A percentile compares a stretch with the other conserved stretches of the same genome.
Evolutionary conservation across 1,139 yeast species (phyloP).

Genomic region (Taphrina flavorubra): DNA sequence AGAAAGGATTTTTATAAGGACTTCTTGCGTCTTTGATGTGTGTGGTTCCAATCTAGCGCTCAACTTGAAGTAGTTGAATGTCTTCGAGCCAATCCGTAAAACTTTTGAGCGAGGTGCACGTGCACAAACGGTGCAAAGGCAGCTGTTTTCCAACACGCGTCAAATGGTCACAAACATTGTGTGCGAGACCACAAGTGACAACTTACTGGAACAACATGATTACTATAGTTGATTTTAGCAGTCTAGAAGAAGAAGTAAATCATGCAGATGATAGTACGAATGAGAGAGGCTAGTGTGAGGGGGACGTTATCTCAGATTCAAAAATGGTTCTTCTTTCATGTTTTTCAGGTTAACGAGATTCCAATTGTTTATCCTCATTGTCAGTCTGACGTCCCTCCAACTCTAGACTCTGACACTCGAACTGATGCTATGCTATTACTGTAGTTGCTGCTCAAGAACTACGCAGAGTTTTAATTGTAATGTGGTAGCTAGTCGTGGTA

Average conservation of each 20-base stretch:
- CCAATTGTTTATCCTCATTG: slow-evolving; percentile 38
- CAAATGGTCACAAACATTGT: slow-evolving; percentile 1
- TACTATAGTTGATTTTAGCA: too few species aligned
- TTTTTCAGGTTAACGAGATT: slow-evolving; percentile 41
- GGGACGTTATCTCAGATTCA: slow-evolving; percentile 20
- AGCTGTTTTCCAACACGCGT: background rate
- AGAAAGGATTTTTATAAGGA: slow-evolving; percentile 41
- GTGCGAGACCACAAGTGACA: background rate
- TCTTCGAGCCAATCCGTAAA: background rate
- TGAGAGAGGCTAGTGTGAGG: background rate
- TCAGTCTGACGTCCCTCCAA: background rate
- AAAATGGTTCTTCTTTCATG: slow-evolving; percentile 35
- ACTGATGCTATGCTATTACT: too few species aligned
- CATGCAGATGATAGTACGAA: background rate
- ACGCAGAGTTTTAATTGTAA: too few species aligned
- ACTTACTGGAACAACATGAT: too few species aligned
- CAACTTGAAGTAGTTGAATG: background rate
- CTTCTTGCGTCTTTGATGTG: slow-evolving; percentile 16
- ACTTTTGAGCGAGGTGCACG: slow-evolving; percentile 1
- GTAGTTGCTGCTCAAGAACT: too few species aligned
- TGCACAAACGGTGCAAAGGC: background rate
- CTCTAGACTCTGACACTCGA: background rate
- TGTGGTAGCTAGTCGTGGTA: too few species aligned
- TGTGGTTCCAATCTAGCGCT: background rate
- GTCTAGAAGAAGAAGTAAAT: too few species aligned